These are phyloP conservation scores for Suhomyces sp. DNA, from an alignment of 805 yeast species.

Conservation along the genomic window DNA sequence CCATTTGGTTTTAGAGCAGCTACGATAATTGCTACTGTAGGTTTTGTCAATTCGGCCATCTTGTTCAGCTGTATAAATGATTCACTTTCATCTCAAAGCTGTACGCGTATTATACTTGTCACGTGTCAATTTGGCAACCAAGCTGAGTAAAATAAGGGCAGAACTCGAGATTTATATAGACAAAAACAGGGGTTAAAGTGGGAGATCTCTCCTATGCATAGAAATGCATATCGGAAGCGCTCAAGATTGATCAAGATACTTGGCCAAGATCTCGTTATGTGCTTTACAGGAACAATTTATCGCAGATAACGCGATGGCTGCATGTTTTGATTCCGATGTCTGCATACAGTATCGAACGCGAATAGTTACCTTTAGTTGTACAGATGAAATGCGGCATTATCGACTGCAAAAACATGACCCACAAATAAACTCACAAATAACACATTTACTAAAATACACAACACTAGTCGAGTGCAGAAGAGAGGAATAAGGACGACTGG, in stretches of 20 bases:
- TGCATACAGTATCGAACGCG: neutral
- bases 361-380: neutral
- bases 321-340: neutral
- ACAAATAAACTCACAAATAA: neutral
- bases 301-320: neutral
- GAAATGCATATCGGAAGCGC: neutral
- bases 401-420: constrained; percentile 4
- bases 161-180: neutral
- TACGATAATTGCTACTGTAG: constrained; percentile 54
- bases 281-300: neutral
- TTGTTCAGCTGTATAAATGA: neutral
- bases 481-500: constrained; percentile 1
- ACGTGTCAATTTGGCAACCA: neutral
- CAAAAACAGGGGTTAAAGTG: neutral
- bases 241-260: neutral
- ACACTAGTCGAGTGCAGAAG: constrained; percentile 1
- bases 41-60: constrained; percentile 5
- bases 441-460: constrained; percentile 3
- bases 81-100: neutral
- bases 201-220: neutral
- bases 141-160: neutral
- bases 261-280: neutral
- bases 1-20: constrained; percentile 78
- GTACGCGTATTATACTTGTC: neutral
- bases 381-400: neutral